Evolutionary conservation across 2,329 filamentous ascomycete species (phyloP).

Genomic region (Epichloe gansuensis): DNA sequence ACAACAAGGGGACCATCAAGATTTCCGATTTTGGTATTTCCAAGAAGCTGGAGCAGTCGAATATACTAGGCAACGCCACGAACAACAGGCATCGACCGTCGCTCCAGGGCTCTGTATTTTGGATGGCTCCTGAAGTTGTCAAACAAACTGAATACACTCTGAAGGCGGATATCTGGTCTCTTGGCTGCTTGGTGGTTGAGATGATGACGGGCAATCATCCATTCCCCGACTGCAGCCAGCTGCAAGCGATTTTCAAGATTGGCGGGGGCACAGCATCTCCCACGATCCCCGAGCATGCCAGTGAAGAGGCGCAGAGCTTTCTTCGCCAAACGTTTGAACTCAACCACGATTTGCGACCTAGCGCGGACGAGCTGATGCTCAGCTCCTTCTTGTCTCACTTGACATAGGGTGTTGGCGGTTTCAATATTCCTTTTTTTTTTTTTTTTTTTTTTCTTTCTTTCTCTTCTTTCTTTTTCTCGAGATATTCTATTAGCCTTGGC

Average conservation of each 20-base stretch:
- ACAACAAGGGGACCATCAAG: conserved; percentile 98
- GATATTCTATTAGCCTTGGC: background rate
- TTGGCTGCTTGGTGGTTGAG: conserved; percentile 92
- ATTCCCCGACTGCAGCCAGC: conserved; percentile 91
- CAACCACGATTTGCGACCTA: conserved; percentile 84
- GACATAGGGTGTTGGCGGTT: conserved; percentile 22
- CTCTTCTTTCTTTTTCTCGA: background rate
- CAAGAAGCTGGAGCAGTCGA: conserved; percentile 90
- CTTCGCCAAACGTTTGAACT: conserved; percentile 86
- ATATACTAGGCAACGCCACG: conserved; percentile 58
- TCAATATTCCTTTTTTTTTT: background rate
- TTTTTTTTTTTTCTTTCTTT: background rate
- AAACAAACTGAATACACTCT: conserved; percentile 96
- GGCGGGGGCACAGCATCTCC: conserved; percentile 78
- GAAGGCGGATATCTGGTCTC: conserved; percentile 97
- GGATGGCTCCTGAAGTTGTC: conserved; percentile 99
- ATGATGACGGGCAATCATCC: conserved; percentile 98
- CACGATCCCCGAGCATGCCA: conserved; percentile 77
- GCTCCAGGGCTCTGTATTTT: conserved; percentile 94
- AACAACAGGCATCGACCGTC: conserved; percentile 63
- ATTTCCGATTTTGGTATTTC: conserved; percentile 99
- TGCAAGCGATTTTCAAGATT: conserved; percentile 98
- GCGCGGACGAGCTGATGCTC: conserved; percentile 77
- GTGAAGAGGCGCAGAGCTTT: conserved; percentile 73
- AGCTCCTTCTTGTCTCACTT: conserved; percentile 72